Percentiles rank a stretch among this genome's conserved stretches.
phyloP scores from a whole-genome alignment of 805 yeast species.

The Spathaspora boniae region DNA sequence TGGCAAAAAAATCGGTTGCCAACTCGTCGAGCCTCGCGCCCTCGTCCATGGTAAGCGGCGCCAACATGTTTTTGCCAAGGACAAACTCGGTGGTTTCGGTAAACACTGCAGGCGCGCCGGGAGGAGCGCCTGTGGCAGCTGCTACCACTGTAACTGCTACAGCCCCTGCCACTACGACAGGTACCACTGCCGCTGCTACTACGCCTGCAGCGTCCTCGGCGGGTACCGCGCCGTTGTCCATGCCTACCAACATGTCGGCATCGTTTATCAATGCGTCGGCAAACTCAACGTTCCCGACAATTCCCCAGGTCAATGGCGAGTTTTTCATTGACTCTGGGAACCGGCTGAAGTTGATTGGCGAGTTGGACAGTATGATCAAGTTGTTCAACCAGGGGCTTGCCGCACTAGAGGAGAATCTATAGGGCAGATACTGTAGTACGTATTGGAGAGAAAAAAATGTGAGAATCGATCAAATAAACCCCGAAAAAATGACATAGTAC shows the following conservation, averaged over 20 bases:
- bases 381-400: conserved; percentile 39
- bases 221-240: too few relatives aligned
- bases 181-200: conserved; percentile 3
- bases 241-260: too few relatives aligned
- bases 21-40: not conserved
- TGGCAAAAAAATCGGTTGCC: conserved; percentile 6
- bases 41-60: too few relatives aligned
- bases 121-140: conserved; percentile 8
- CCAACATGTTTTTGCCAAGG: too few relatives aligned
- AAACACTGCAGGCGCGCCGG: conserved; percentile 10
- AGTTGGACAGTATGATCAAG: conserved; percentile 36
- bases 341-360: conserved; percentile 30
- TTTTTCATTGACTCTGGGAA: conserved; percentile 34
- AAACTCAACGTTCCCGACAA: conserved; percentile 29
- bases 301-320: conserved; percentile 35
- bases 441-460: conserved; percentile 2
- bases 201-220: not conserved
- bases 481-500: conserved; percentile 1
- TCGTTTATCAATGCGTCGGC: too few relatives aligned
- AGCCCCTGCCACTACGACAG: conserved; percentile 1
- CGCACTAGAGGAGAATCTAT: conserved; percentile 30
- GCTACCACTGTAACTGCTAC: conserved; percentile 2
- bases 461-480: not conserved
- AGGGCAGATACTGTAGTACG: conserved; percentile 5
- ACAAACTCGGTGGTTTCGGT: too few relatives aligned